Evolutionary conservation across 1,284 basidiomycete species (phyloP), one percentile per base, ranked within the genome.

Genomic region (Papiliotrema terrestris): DNA sequence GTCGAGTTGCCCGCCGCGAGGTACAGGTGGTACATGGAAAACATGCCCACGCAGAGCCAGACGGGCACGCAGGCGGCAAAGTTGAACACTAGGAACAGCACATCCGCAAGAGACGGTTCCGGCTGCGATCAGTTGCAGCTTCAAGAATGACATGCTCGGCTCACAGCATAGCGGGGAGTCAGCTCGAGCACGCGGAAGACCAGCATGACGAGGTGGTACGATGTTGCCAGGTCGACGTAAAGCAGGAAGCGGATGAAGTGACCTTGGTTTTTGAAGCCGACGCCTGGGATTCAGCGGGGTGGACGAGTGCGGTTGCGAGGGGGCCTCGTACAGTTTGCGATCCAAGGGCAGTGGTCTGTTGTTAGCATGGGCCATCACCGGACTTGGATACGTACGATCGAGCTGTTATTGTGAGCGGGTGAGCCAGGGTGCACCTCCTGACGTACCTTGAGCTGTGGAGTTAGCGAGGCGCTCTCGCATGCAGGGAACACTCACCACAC

Each of bases 171-270:
- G 17, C 38, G 37, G 8, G 54, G 51, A 2, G 63, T 79, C 3
- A 82, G 78, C 49, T 76, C 74, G 52, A 83, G 78, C 2, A 89
- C 84, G 52, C 88, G 82, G 36, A 78, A 75, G 1, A 84, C 83
- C 38, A 96, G 78, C 86, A 96, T 91, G 26, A 75, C 74, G 36
- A 91, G 69, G 68, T 96, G 91, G 67, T 91, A 94, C 1, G 83
- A 64, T 4, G 73, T 75, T 20, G 69, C 85, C n/a, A 93, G 42
- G 69, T 95, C 89, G 53, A 98, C 93, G 65, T 83, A 93, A 74
- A 93, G 86, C 2, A 97, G 83, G 77, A 97, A 97, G 20, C 93
- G 87, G 53, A 96, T 79, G 71, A 98, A 98, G 76, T 94, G 84
- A 1, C 87, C 87, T 60, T 94, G 86, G 74, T 95, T 97, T 77